These are phyloP conservation scores for Suhomyces panamericanus DNA, from an alignment of 1,139 yeast species.

Conservation along the genomic window DNA sequence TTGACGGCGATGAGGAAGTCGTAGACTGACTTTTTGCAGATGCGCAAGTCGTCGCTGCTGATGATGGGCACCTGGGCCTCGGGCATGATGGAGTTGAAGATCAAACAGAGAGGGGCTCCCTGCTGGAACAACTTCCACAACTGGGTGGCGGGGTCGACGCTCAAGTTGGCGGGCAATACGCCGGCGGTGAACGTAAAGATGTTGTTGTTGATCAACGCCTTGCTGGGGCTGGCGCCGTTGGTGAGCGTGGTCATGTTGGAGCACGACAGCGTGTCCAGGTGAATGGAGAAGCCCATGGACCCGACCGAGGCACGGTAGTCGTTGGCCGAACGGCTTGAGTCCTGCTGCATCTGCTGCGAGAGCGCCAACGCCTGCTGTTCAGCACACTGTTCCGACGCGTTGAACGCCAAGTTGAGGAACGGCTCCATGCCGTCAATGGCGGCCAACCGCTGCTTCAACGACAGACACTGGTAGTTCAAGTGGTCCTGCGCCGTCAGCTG, in stretches of 20 bases:
- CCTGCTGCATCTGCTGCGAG: constrained; percentile 34
- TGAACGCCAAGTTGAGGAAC: constrained; percentile 58
- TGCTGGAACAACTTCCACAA: constrained; percentile 86
- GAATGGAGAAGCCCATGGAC: constrained; percentile 27
- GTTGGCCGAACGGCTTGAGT: constrained; percentile 12
- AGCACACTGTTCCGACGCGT: constrained; percentile 60
- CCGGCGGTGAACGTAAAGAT: constrained; percentile 72
- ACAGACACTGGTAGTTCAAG: constrained; percentile 67
- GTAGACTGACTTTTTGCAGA: constrained; percentile 87
- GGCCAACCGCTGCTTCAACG: constrained; percentile 58
- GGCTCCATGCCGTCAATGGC: constrained; percentile 72
- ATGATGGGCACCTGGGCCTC: constrained; percentile 49
- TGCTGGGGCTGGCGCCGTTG: constrained; percentile 10
- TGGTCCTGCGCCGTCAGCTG: constrained; percentile 70
- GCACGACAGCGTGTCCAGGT: constrained; percentile 23
- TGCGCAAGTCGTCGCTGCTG: constrained; percentile 74
- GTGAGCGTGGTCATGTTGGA: constrained; percentile 15
- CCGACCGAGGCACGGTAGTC: constrained; percentile 34
- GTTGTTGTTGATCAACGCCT: constrained; percentile 25
- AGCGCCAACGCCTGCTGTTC: constrained; percentile 72
- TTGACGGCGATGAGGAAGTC: constrained; percentile 89
- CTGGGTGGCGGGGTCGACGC: constrained; percentile 91
- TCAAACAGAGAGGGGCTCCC: constrained; percentile 87
- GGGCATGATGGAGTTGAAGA: constrained; percentile 61
- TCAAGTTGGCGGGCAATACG: constrained; percentile 66